phyloP scores from a whole-genome alignment of 179 eudicot genomes.

The Patellifolia procumbens region DNA sequence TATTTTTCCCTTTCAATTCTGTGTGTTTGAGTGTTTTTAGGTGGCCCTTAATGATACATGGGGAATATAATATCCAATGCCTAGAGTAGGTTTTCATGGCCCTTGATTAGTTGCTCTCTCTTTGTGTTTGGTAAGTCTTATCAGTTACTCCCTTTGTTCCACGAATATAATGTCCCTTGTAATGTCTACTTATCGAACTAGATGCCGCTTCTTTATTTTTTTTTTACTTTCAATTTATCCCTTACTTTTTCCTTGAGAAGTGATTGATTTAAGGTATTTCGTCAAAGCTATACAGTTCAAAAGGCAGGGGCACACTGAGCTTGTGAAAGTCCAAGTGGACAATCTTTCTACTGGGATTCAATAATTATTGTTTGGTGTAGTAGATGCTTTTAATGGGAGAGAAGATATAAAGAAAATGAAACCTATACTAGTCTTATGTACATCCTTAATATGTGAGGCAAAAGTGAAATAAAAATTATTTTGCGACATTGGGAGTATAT shows the following conservation, averaged over 20 bases:
- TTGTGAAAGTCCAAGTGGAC: not conserved
- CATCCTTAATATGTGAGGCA: not conserved
- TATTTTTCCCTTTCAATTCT: not conserved
- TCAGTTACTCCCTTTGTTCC: not conserved
- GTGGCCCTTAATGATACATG: constrained; percentile 6
- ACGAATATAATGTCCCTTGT: not conserved
- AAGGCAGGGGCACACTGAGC: not conserved
- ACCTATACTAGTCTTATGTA: not conserved
- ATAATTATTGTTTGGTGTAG: not conserved
- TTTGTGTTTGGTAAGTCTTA: not conserved
- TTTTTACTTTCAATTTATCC: not conserved
- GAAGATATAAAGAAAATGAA: too few species aligned
- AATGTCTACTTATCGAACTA: not conserved
- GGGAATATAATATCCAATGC: not conserved
- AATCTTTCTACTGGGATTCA: not conserved
- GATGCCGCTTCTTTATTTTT: not conserved
- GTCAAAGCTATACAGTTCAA: not conserved
- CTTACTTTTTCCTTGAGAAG: not conserved
- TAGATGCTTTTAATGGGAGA: not conserved
- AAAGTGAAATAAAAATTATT: not conserved
- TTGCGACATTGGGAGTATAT: not conserved
- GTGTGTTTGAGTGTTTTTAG: not conserved
- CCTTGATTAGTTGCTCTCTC: not conserved
- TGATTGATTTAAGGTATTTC: not conserved
- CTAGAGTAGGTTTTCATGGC: not conserved